Conservation (phyloP, 2,329 filamentous ascomycete genomes). For the Paracamarosporium sp. region DNA sequence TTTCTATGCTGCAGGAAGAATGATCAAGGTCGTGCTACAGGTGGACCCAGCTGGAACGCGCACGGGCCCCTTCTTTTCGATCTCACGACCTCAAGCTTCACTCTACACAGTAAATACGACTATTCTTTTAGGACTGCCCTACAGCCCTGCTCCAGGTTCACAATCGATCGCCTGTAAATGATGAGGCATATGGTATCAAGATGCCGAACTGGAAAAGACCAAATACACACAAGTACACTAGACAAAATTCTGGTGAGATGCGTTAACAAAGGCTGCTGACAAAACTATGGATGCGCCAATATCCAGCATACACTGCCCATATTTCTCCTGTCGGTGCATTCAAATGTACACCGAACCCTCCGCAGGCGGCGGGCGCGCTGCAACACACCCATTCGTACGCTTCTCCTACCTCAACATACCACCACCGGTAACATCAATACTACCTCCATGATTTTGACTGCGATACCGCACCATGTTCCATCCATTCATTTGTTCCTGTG, state of each 20-base stretch:
- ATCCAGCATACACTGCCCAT: no score
- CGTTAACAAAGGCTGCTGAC: background rate
- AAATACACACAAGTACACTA: no score
- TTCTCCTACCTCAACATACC: background rate
- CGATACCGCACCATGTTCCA: slow-evolving; percentile 12
- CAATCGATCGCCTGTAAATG: no score
- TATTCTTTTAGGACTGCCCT: background rate
- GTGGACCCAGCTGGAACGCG: background rate
- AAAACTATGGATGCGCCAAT: no score
- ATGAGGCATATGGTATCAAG: background rate
- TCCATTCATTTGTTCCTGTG: slow-evolving; percentile 6
- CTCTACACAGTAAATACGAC: background rate
- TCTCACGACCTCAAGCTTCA: background rate
- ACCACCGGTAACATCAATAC: slow-evolving; percentile 17
- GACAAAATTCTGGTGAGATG: no score
- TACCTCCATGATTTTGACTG: slow-evolving; percentile 13
- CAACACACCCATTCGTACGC: background rate
- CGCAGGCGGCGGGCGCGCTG: background rate
- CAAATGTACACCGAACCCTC: background rate
- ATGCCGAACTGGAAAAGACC: no score
- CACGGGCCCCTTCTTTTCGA: background rate
- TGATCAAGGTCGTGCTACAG: slow-evolving; percentile 1
- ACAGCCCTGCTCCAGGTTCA: no score
- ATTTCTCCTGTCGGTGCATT: background rate
- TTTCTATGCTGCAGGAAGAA: background rate